These are phyloP conservation scores for Alternaria burnsii DNA, from an alignment of 2,329 filamentous ascomycete genomes.

Conservation along the genomic window DNA sequence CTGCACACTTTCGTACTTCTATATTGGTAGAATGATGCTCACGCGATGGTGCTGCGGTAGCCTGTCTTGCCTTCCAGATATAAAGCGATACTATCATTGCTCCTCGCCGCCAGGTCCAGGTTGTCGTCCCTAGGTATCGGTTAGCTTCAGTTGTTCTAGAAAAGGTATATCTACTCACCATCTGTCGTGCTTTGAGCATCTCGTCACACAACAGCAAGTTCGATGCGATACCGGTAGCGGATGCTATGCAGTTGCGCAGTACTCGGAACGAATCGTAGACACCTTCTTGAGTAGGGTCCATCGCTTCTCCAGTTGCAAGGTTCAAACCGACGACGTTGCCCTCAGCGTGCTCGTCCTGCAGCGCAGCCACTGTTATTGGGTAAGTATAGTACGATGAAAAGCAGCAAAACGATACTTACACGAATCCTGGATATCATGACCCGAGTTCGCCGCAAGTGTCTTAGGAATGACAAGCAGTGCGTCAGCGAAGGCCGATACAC, in stretches of 20 bases:
- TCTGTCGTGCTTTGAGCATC: slow-evolving; percentile 96
- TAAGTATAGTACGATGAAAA: slow-evolving; percentile 26
- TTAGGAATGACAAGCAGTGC: slow-evolving; percentile 96
- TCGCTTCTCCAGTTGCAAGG: slow-evolving; percentile 84
- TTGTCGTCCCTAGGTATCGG: slow-evolving; percentile 37
- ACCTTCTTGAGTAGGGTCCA: slow-evolving; percentile 92
- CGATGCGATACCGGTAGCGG: slow-evolving; percentile 91
- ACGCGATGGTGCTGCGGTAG: slow-evolving; percentile 1
- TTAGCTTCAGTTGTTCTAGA: slow-evolving; percentile 8
- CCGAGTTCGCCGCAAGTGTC: slow-evolving; percentile 93
- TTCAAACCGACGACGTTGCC: slow-evolving; percentile 89
- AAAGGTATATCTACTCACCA: slow-evolving; percentile 61
- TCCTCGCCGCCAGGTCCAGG: slow-evolving; percentile 36
- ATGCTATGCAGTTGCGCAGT: slow-evolving; percentile 90
- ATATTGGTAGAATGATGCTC: background rate
- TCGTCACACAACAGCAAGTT: slow-evolving; percentile 97
- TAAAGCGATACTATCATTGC: slow-evolving; percentile 14
- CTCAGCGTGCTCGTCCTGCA: slow-evolving; percentile 86
- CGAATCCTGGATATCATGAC: slow-evolving; percentile 95
- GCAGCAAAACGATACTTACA: slow-evolving; percentile 64
- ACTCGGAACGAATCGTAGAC: slow-evolving; percentile 98
- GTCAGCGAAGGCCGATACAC: slow-evolving; percentile 93
- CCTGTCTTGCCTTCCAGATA: background rate
- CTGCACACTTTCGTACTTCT: background rate
- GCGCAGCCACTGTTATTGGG: slow-evolving; percentile 70